phyloP scores from a whole-genome alignment of 176 grass and related monocot genomes.

The Bromus sterilis region DNA sequence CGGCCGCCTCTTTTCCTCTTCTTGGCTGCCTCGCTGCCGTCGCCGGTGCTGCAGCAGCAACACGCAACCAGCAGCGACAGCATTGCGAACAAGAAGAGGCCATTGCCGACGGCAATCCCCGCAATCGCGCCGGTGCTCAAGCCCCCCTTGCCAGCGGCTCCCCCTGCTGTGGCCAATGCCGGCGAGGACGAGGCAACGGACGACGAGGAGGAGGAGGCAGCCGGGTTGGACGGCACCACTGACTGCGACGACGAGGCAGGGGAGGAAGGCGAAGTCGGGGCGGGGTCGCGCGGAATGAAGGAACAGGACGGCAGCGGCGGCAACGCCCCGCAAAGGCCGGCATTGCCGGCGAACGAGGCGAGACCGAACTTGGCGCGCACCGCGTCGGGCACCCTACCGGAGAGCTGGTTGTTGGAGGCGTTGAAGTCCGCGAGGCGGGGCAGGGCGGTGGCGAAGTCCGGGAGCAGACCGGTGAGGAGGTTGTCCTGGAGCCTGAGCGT shows the following conservation, averaged over 20 bases:
- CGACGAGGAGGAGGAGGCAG: conserved; percentile 31
- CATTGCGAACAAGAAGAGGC: conserved; percentile 41
- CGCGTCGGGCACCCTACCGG: conserved; percentile 49
- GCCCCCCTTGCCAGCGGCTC: background rate
- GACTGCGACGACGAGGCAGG: conserved; percentile 34
- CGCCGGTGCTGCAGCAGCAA: conserved; percentile 40
- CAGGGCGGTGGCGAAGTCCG: conserved; percentile 29
- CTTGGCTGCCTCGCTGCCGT: conserved; percentile 9
- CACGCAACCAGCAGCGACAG: conserved; percentile 44
- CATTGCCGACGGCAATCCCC: conserved; percentile 50
- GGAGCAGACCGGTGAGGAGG: conserved; percentile 51
- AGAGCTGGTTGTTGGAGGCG: conserved; percentile 73
- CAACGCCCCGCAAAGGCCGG: conserved; percentile 29
- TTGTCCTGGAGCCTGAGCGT: conserved; percentile 71
- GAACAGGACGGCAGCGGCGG: conserved; percentile 49
- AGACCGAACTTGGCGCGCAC: conserved; percentile 48
- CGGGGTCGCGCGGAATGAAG: conserved; percentile 48
- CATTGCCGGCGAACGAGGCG: conserved; percentile 44
- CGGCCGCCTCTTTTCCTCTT: conserved; percentile 33
- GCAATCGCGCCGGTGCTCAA: conserved; percentile 50
- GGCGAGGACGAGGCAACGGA: conserved; percentile 47
- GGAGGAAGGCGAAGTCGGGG: conserved; percentile 17
- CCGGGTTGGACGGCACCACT: conserved; percentile 68
- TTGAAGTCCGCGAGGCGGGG: conserved; percentile 56
- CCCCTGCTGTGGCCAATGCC: conserved; percentile 27